phyloP scores from a whole-genome alignment of 129 eudicot genomes.

The Pulicaria dysenterica region DNA sequence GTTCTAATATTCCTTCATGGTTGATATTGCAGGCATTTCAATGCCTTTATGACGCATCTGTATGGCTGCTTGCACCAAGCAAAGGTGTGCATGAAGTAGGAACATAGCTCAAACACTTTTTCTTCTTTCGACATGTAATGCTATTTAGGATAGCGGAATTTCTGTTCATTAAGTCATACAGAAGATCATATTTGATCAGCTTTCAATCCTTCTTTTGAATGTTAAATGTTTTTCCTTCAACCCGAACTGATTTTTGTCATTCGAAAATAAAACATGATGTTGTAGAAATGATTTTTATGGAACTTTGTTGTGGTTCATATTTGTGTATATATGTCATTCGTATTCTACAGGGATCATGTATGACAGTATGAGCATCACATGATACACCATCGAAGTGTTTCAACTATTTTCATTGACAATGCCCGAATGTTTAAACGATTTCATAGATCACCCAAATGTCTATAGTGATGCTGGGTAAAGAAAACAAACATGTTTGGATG shows the following conservation, averaged over 20 bases:
- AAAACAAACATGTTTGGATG: no score
- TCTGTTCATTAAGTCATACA: conserved; percentile 27
- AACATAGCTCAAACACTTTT: conserved; percentile 25
- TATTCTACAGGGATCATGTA: no score
- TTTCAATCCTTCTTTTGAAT: conserved; percentile 22
- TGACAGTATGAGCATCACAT: no score
- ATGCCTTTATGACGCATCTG: conserved; percentile 51
- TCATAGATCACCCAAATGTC: no score
- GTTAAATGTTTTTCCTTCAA: conserved; percentile 8
- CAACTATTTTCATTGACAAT: no score
- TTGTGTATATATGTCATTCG: not conserved
- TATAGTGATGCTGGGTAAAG: no score
- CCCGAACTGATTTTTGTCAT: conserved; percentile 11
- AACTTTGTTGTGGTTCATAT: not conserved
- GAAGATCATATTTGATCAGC: conserved; percentile 13
- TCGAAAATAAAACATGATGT: conserved; percentile 30
- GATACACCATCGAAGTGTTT: no score
- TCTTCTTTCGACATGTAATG: conserved; percentile 36
- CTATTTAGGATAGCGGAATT: conserved; percentile 10
- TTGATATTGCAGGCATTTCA: conserved; percentile 50
- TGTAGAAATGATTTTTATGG: conserved; percentile 13
- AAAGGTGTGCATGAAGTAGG: conserved; percentile 16
- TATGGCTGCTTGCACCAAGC: conserved; percentile 16
- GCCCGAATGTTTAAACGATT: no score
- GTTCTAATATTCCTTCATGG: conserved; percentile 12